Evolutionary conservation across 805 yeast species (phyloP).

Genomic region (Teunomyces barrocoloradensis): DNA sequence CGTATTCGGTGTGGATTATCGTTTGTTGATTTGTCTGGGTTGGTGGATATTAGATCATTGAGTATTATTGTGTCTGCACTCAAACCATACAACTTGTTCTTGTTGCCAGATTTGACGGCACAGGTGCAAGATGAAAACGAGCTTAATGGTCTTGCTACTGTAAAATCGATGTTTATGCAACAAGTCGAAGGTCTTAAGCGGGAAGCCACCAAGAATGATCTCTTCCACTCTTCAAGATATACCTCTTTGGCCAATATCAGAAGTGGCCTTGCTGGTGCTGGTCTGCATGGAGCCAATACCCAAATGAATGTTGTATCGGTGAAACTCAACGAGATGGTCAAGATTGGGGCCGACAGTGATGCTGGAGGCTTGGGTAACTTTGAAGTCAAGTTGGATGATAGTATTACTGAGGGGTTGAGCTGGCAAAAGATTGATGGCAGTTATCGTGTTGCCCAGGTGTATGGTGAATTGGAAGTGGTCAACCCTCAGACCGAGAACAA

Average conservation of each 20-base stretch:
- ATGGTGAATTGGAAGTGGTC: constrained; percentile 55
- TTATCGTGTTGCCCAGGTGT: constrained; percentile 76
- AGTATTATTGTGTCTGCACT: constrained; percentile 73
- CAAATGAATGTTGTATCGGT: constrained; percentile 32
- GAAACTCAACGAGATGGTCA: constrained; percentile 37
- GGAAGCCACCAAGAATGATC: constrained; percentile 17
- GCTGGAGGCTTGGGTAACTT: constrained; percentile 35
- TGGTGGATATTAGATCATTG: constrained; percentile 80
- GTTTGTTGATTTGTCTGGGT: constrained; percentile 77
- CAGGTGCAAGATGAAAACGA: constrained; percentile 14
- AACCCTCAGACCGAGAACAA: constrained; percentile 17
- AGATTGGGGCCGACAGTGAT: constrained; percentile 41
- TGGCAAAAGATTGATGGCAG: constrained; percentile 89
- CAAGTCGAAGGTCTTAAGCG: constrained; percentile 27
- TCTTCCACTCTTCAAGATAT: constrained; percentile 22
- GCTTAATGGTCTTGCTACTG: constrained; percentile 26
- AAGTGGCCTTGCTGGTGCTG: constrained; percentile 20
- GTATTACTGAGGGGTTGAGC: constrained; percentile 53
- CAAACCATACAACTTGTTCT: constrained; percentile 71
- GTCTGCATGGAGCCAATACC: constrained; percentile 9
- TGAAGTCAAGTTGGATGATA: constrained; percentile 68
- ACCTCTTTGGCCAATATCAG: constrained; percentile 32
- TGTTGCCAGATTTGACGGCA: constrained; percentile 47
- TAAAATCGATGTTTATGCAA: constrained; percentile 27
- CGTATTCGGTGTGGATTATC: constrained; percentile 67